Conservation (phyloP, 352 stramenopile species). For the Aphanomyces cochlioides region DNA sequence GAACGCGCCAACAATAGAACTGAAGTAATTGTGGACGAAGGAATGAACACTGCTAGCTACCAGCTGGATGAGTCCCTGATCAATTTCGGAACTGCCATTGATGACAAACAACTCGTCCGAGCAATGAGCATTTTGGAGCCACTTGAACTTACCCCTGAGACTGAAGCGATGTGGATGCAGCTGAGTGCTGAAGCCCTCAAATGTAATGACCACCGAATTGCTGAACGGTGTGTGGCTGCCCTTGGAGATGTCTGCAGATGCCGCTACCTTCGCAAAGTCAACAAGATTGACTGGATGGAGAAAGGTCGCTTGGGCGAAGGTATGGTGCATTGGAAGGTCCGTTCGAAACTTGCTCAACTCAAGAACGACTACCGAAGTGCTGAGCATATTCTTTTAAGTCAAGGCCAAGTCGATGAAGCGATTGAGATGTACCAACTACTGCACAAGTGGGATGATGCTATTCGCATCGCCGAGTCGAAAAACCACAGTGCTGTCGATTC, state of each 20-base stretch:
- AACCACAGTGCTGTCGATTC: slow-evolving; percentile 67
- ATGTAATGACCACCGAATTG: slow-evolving; percentile 86
- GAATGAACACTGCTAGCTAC: slow-evolving; percentile 90
- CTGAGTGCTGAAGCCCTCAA: slow-evolving; percentile 80
- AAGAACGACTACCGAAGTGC: slow-evolving; percentile 88
- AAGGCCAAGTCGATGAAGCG: slow-evolving; percentile 89
- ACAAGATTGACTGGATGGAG: slow-evolving; percentile 86
- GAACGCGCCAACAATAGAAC: slow-evolving; percentile 89
- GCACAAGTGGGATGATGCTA: slow-evolving; percentile 93
- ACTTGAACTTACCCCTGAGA: slow-evolving; percentile 88
- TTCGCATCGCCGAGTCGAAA: slow-evolving; percentile 86
- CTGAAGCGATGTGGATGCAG: slow-evolving; percentile 92
- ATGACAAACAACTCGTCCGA: slow-evolving; percentile 86
- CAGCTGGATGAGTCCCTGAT: slow-evolving; percentile 93
- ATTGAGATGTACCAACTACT: slow-evolving; percentile 95
- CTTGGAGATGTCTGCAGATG: slow-evolving; percentile 87
- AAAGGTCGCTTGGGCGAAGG: slow-evolving; percentile 61
- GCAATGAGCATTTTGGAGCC: slow-evolving; percentile 92
- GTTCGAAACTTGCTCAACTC: slow-evolving; percentile 74
- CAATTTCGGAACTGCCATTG: slow-evolving; percentile 90
- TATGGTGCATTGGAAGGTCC: slow-evolving; percentile 84
- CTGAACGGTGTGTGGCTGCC: slow-evolving; percentile 86
- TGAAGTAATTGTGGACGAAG: slow-evolving; percentile 94
- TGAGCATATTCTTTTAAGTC: slow-evolving; percentile 88
- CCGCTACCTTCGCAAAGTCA: slow-evolving; percentile 85